Conservation (phyloP, 1,139 yeast genomes). For the Suhomyces choctaworum region DNA sequence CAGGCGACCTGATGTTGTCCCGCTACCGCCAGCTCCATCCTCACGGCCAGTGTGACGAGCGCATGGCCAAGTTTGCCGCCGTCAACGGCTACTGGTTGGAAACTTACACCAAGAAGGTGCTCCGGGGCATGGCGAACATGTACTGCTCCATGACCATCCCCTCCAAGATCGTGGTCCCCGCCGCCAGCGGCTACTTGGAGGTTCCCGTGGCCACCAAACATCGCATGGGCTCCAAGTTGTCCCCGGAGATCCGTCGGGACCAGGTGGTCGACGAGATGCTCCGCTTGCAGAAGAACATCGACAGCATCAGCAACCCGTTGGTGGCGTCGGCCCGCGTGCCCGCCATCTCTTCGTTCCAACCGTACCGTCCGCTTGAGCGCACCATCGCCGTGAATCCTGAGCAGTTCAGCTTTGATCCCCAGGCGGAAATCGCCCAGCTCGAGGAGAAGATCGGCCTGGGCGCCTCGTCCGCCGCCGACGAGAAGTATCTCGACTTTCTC, state of each 20-base stretch:
- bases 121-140: conserved; percentile 37
- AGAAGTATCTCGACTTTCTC: conserved; percentile 30
- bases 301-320: neutral
- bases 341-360: conserved; percentile 12
- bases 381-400: conserved; percentile 21
- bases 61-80: conserved; percentile 24
- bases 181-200: conserved; percentile 29
- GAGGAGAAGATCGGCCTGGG: conserved; percentile 21
- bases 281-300: neutral
- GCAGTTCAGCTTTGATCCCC: conserved; percentile 38
- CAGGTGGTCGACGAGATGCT: conserved; percentile 10
- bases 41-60: conserved; percentile 28
- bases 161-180: conserved; percentile 25
- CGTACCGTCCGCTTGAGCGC: conserved; percentile 14
- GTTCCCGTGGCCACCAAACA: conserved; percentile 33
- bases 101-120: conserved; percentile 34
- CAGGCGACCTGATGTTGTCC: conserved; percentile 26
- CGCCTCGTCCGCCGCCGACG: conserved; percentile 21
- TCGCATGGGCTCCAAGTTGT: conserved; percentile 22
- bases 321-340: neutral
- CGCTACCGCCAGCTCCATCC: conserved; percentile 21
- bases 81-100: conserved; percentile 42
- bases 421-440: conserved; percentile 29
- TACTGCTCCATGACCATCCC: conserved; percentile 39
- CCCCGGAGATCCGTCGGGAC: conserved; percentile 7